phyloP scores from a whole-genome alignment of 768 basidiomycete species.

The Leccinellum rugosiceps region DNA sequence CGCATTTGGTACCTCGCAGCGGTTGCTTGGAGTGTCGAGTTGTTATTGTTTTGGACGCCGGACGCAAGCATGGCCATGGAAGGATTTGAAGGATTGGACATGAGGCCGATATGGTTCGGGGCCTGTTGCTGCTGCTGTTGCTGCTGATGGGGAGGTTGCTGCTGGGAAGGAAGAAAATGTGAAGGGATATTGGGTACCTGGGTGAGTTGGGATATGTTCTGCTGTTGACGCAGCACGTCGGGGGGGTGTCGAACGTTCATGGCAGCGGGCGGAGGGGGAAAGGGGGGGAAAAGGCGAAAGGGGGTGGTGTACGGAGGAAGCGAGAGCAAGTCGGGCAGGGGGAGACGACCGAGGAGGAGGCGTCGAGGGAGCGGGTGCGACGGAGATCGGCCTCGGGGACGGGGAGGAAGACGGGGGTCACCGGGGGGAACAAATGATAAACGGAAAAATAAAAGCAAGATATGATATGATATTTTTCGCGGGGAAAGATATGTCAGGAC shows the following conservation, averaged over 20 bases:
- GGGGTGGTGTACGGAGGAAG: neutral
- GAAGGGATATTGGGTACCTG: constrained; percentile 34
- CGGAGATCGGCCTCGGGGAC: constrained; percentile 15
- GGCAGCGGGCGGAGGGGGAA: neutral
- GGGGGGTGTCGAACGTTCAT: constrained; percentile 49
- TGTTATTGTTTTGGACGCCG: constrained; percentile 25
- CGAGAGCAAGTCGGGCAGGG: constrained; percentile 5
- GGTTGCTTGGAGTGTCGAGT: constrained; percentile 21
- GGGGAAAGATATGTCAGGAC: constrained; percentile 26
- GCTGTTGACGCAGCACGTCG: constrained; percentile 46
- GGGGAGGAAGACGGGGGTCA: neutral
- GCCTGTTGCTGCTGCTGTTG: constrained; percentile 37
- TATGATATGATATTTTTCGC: constrained; percentile 31
- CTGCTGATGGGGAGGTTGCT: constrained; percentile 30
- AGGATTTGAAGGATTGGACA: constrained; percentile 33
- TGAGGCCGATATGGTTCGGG: constrained; percentile 35
- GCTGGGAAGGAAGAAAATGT: constrained; percentile 39
- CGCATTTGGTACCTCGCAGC: constrained; percentile 32
- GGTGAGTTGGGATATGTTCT: constrained; percentile 40
- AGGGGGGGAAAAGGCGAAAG: neutral
- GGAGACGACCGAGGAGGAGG: neutral
- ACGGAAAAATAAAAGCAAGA: constrained; percentile 22
- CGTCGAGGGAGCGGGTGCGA: constrained; percentile 12
- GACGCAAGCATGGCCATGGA: constrained; percentile 39
- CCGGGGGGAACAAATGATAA: constrained; percentile 10